Evolutionary conservation across 1,284 basidiomycete genomes (phyloP).

Genomic region (Violaceomyces palustris): DNA sequence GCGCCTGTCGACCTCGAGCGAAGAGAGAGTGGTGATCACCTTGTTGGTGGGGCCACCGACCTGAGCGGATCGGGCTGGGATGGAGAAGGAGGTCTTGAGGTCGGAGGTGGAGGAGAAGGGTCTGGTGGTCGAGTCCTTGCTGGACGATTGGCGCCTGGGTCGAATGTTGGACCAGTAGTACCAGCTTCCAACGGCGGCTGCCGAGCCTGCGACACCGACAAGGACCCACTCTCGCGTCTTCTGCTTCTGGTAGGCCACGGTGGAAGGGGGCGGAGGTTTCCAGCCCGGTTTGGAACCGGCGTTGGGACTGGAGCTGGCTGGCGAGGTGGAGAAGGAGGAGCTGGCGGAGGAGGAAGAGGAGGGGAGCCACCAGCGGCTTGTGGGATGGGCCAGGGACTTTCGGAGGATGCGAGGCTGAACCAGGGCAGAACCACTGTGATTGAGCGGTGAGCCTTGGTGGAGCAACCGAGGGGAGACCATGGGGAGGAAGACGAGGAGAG

Average conservation of each 20-base stretch:
- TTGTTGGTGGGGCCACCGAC: slow-evolving; percentile 31
- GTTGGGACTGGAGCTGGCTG: no score
- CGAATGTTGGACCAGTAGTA: slow-evolving; percentile 48
- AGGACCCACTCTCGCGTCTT: slow-evolving; percentile 46
- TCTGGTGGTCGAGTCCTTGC: slow-evolving; percentile 17
- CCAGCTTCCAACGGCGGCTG: slow-evolving; percentile 47
- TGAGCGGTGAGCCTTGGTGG: no score
- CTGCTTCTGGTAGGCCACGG: slow-evolving; percentile 35
- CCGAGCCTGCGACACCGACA: slow-evolving; percentile 46
- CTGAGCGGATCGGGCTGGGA: slow-evolving; percentile 30
- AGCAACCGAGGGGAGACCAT: no score
- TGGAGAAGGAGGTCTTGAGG: slow-evolving; percentile 35
- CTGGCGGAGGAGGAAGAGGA: no score
- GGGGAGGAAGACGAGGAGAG: no score
- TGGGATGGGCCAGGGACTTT: no score
- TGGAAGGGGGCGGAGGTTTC: slow-evolving; percentile 20
- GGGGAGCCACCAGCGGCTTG: no score
- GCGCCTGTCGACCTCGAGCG: slow-evolving; percentile 42
- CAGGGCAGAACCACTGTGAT: no score
- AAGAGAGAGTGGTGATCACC: slow-evolving; percentile 42
- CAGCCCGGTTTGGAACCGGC: slow-evolving; percentile 4
- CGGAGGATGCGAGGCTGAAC: no score
- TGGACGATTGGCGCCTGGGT: slow-evolving; percentile 13
- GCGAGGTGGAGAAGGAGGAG: no score
- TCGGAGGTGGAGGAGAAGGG: slow-evolving; percentile 33